A percentile compares a stretch with the other conserved stretches of the same genome.
Conservation (phyloP, 306 rosid species). For the Cucurbita ficifolia region DNA sequence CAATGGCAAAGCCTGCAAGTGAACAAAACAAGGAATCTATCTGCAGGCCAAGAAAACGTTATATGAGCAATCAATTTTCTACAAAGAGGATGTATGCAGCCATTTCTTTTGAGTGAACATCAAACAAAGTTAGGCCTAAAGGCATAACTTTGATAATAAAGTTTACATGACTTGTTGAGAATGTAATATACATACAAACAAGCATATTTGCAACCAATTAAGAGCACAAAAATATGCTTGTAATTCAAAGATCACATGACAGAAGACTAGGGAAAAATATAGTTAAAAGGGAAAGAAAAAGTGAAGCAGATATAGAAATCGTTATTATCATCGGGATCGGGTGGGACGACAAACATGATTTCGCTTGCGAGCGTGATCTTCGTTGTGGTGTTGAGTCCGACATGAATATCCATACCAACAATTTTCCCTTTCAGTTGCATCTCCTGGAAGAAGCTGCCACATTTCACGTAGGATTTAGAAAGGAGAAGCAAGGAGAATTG, state of each 20-base stretch:
- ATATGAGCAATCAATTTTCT: too few relatives aligned
- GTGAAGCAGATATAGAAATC: background rate
- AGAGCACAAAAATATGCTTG: background rate
- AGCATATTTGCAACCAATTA: too few relatives aligned
- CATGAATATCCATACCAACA: conserved; percentile 96
- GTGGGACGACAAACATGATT: conserved; percentile 86
- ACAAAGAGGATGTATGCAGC: too few relatives aligned
- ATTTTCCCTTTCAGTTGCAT: conserved; percentile 50
- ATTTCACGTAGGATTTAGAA: background rate
- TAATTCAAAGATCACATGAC: background rate
- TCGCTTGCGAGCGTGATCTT: conserved; percentile 66
- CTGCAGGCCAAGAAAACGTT: too few relatives aligned
- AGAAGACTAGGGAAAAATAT: background rate
- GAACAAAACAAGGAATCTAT: too few relatives aligned
- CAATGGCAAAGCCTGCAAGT: too few relatives aligned
- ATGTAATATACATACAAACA: too few relatives aligned
- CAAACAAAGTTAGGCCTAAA: too few relatives aligned
- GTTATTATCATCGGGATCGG: conserved; percentile 17
- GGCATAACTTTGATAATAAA: too few relatives aligned
- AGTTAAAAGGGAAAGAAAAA: background rate
- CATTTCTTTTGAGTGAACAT: too few relatives aligned
- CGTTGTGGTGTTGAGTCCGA: conserved; percentile 74
- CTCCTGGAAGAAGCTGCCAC: conserved; percentile 36
- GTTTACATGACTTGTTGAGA: too few relatives aligned
- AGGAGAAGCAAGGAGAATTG: background rate